A percentile compares a stretch with the other conserved stretches of the same genome.
phyloP scores from a whole-genome alignment of 495 filamentous ascomycete genomes.

The Trichodelitschia bisporula region DNA sequence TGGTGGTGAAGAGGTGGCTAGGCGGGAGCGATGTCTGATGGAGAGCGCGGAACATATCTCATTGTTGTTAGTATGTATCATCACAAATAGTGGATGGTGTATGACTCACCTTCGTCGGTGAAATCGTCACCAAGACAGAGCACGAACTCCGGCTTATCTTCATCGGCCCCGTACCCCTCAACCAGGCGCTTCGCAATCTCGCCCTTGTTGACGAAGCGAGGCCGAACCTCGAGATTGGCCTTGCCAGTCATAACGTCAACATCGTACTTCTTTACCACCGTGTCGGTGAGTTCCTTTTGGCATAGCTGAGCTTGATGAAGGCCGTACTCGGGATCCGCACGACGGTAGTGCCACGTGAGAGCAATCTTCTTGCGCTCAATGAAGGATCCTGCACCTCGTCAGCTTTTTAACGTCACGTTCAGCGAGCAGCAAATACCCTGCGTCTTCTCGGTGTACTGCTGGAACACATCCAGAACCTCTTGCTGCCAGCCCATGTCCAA shows the following conservation, averaged over 20 bases:
- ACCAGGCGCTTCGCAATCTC: constrained; percentile 68
- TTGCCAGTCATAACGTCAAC: constrained; percentile 93
- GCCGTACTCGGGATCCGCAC: constrained; percentile 64
- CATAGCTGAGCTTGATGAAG: constrained; percentile 50
- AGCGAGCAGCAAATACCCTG: constrained; percentile 25
- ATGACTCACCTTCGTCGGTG: constrained; percentile 69
- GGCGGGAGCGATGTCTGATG: constrained; percentile 23
- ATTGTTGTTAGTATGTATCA: constrained; percentile 1
- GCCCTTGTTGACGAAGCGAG: constrained; percentile 90
- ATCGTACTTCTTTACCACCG: constrained; percentile 50
- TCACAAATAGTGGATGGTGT: background rate
- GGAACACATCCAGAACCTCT: constrained; percentile 56
- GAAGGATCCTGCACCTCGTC: constrained; percentile 34
- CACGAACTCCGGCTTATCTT: constrained; percentile 43
- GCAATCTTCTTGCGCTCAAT: constrained; percentile 83
- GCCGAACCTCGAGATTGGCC: constrained; percentile 86
- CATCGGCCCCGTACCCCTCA: constrained; percentile 28
- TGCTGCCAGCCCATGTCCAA: constrained; percentile 76
- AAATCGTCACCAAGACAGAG: constrained; percentile 86
- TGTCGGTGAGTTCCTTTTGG: constrained; percentile 46
- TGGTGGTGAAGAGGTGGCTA: constrained; percentile 59
- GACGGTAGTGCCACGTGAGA: constrained; percentile 90
- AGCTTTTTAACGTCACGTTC: background rate
- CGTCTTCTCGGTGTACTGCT: constrained; percentile 60
- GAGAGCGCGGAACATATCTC: constrained; percentile 23